Evolutionary conservation across 257 asterid species (phyloP).

Genomic region (Datura wrightii): DNA sequence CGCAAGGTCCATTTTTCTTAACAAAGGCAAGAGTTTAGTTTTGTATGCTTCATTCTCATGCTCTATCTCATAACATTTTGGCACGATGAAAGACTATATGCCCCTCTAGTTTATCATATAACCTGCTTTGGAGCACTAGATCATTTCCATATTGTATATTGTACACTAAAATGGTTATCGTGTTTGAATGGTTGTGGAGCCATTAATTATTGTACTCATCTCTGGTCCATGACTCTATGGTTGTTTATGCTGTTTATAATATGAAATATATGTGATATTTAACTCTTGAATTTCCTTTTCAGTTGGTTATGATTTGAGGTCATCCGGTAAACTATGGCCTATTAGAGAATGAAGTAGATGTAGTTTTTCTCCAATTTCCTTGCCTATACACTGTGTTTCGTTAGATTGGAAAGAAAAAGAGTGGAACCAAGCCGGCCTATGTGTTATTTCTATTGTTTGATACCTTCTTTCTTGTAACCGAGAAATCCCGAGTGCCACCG

Average conservation of each 20-base stretch:
- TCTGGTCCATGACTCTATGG: background rate
- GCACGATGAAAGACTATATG: background rate
- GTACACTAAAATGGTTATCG: background rate
- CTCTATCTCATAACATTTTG: background rate
- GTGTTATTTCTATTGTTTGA: background rate
- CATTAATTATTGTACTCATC: background rate
- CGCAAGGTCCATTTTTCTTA: background rate
- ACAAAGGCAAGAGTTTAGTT: background rate
- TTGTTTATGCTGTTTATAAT: background rate
- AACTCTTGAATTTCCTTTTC: slow-evolving; percentile 11
- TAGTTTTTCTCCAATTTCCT: background rate
- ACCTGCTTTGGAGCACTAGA: background rate
- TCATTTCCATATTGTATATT: background rate
- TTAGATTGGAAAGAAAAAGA: background rate
- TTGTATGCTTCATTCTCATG: slow-evolving; percentile 18
- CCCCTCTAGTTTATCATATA: background rate
- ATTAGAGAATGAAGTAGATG: slow-evolving; percentile 4
- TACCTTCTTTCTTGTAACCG: background rate
- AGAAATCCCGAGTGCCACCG: background rate
- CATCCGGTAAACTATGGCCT: background rate
- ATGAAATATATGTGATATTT: background rate
- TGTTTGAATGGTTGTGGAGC: background rate
- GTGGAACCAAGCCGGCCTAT: background rate
- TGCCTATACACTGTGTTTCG: background rate
- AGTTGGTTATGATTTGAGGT: background rate